These are phyloP conservation scores for Cucurbita pepo DNA, from an alignment of 306 rosid genomes.

Conservation along the genomic window DNA sequence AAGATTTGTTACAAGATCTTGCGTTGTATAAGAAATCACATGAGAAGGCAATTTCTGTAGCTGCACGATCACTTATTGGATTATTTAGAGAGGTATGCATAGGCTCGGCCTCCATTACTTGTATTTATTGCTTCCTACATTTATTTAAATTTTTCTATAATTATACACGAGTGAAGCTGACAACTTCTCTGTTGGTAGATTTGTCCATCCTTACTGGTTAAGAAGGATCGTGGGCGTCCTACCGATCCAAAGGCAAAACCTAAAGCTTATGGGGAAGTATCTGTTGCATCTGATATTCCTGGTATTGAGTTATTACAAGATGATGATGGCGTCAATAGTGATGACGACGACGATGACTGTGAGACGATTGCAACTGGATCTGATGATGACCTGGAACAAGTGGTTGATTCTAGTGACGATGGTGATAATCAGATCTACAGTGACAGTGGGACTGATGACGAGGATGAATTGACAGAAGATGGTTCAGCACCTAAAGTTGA, in stretches of 20 bases:
- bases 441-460: slow-evolving; percentile 27
- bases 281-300: slow-evolving; percentile 44
- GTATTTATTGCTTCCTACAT: background rate
- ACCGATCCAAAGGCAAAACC: slow-evolving; percentile 53
- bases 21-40: slow-evolving; percentile 82
- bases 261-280: slow-evolving; percentile 68
- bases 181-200: slow-evolving; percentile 31
- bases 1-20: slow-evolving; percentile 88
- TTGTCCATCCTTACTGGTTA: slow-evolving; percentile 73
- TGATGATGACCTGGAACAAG: slow-evolving; percentile 27
- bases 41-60: slow-evolving; percentile 77
- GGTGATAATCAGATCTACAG: slow-evolving; percentile 23
- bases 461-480: slow-evolving; percentile 21
- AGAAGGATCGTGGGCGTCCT: slow-evolving; percentile 89
- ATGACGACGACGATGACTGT: slow-evolving; percentile 18
- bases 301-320: slow-evolving; percentile 51
- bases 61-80: slow-evolving; percentile 74
- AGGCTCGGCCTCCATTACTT: background rate
- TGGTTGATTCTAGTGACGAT: slow-evolving; percentile 22
- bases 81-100: slow-evolving; percentile 63
- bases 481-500: slow-evolving; percentile 20
- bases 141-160: background rate
- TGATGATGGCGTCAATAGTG: slow-evolving; percentile 12
- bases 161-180: background rate
- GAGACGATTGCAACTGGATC: slow-evolving; percentile 22